Conservation (phyloP, 352 stramenopile species). For the Pythium phragmitis region DNA sequence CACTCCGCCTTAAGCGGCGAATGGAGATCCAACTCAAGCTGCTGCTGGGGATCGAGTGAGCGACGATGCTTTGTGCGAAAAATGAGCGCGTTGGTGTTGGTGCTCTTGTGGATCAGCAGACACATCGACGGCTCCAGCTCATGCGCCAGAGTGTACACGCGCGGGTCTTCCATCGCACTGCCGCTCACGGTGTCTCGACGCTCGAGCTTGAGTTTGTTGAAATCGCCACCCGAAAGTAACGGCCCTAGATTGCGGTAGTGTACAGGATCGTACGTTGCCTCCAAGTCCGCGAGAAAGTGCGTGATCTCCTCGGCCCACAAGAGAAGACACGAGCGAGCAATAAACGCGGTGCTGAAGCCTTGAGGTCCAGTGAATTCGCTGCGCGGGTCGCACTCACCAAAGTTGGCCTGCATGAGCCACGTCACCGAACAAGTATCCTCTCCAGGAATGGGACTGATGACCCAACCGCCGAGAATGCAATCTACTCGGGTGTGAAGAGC, state of each 20-base stretch:
- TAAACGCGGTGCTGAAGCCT: constrained; percentile 28
- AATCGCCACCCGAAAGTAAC: constrained; percentile 36
- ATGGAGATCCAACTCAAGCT: constrained; percentile 32
- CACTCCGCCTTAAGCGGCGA: constrained; percentile 52
- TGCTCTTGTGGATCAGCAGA: constrained; percentile 59
- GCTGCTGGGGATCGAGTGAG: constrained; percentile 18
- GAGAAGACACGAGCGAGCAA: constrained; percentile 41
- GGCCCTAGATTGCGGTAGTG: constrained; percentile 58
- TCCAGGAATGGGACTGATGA: constrained; percentile 56
- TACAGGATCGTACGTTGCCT: constrained; percentile 44
- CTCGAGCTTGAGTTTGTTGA: constrained; percentile 48
- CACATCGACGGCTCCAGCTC: constrained; percentile 52
- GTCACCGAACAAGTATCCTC: constrained; percentile 68
- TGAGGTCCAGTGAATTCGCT: constrained; percentile 57
- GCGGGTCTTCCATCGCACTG: constrained; percentile 35
- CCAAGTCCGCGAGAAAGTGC: constrained; percentile 41
- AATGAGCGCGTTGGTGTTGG: constrained; percentile 55
- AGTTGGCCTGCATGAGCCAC: constrained; percentile 83
- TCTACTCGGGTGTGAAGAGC: constrained; percentile 37
- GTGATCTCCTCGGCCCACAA: constrained; percentile 56
- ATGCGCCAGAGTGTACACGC: constrained; percentile 44
- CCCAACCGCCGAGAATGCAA: constrained; percentile 65
- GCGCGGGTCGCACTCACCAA: constrained; percentile 50
- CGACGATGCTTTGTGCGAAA: constrained; percentile 42
- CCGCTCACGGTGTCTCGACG: constrained; percentile 28